These are phyloP conservation scores for Leishmania tarentolae DNA, from an alignment of 208 protist genomes.

Conservation along the genomic window DNA sequence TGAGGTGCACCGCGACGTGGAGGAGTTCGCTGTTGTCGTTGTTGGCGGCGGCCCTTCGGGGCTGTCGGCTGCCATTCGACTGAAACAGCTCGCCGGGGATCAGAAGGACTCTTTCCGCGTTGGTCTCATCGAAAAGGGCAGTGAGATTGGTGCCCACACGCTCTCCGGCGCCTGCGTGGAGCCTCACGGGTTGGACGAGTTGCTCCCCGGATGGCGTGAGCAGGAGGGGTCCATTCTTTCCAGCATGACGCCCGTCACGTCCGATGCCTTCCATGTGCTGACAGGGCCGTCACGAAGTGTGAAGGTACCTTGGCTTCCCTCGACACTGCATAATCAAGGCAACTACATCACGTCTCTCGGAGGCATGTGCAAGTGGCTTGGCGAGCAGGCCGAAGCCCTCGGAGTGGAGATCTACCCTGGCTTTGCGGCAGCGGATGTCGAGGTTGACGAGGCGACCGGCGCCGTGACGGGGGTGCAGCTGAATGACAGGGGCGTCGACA, in stretches of 20 bases:
- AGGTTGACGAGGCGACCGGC: slow-evolving; percentile 46
- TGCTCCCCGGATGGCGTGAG: slow-evolving; percentile 96
- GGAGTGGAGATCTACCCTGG: slow-evolving; percentile 98
- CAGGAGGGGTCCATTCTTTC: slow-evolving; percentile 52
- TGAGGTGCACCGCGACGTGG: slow-evolving; percentile 74
- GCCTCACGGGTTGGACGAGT: slow-evolving; percentile 93
- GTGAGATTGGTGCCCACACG: slow-evolving; percentile 96
- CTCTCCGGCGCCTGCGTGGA: slow-evolving; percentile 98
- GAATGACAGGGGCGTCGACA: slow-evolving; percentile 89
- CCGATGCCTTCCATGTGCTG: slow-evolving; percentile 92
- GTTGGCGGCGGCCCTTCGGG: slow-evolving; percentile 96
- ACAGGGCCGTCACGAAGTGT: slow-evolving; percentile 52
- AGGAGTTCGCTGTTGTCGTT: slow-evolving; percentile 97
- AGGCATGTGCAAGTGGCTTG: slow-evolving; percentile 93
- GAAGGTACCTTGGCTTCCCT: slow-evolving; percentile 70
- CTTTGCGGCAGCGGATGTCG: slow-evolving; percentile 90
- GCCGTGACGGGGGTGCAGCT: slow-evolving; percentile 73
- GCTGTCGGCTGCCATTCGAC: slow-evolving; percentile 93
- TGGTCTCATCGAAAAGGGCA: slow-evolving; percentile 96
- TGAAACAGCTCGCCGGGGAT: slow-evolving; percentile 94
- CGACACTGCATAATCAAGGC: slow-evolving; percentile 92
- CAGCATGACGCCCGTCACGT: slow-evolving; percentile 85
- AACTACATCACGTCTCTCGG: slow-evolving; percentile 97
- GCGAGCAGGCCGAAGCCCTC: slow-evolving; percentile 93
- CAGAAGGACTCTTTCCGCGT: slow-evolving; percentile 87